Evolutionary conservation across 139 green algal species (phyloP).

Genomic region (Picochlorum costavermella): DNA sequence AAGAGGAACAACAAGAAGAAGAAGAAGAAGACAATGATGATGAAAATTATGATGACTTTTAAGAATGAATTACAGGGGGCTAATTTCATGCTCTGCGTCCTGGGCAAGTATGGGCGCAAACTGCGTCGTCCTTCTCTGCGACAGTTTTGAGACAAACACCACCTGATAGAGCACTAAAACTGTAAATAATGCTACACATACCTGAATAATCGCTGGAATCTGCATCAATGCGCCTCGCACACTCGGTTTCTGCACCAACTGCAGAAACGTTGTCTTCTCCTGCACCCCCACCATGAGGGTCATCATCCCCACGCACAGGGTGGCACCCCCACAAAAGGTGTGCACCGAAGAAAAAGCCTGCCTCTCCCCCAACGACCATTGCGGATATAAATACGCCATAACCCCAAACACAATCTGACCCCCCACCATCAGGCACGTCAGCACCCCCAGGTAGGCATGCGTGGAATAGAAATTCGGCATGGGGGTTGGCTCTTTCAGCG

Average conservation of each 20-base stretch:
- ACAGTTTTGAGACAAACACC: background rate
- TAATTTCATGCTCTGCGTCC: too few relatives aligned
- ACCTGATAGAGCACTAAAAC: constrained; percentile 34
- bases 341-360: constrained; percentile 27
- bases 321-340: constrained; percentile 24
- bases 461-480: constrained; percentile 58
- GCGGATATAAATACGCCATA: constrained; percentile 27
- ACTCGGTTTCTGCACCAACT: constrained; percentile 27
- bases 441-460: constrained; percentile 36
- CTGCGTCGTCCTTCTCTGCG: too few relatives aligned
- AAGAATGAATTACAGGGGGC: background rate
- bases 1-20: too few relatives aligned
- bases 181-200: constrained; percentile 24
- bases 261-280: constrained; percentile 54
- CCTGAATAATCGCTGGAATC: constrained; percentile 27
- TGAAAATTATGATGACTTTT: background rate
- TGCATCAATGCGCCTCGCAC: constrained; percentile 16
- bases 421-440: constrained; percentile 8
- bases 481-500: constrained; percentile 41
- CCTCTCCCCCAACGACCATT: constrained; percentile 7
- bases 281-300: constrained; percentile 44
- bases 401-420: constrained; percentile 27
- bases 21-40: background rate
- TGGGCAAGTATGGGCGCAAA: too few relatives aligned
- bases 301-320: constrained; percentile 24